Base-by-base conservation (phyloP, 164 flowering plant genomes). In the Sextonia rubra region DNA sequence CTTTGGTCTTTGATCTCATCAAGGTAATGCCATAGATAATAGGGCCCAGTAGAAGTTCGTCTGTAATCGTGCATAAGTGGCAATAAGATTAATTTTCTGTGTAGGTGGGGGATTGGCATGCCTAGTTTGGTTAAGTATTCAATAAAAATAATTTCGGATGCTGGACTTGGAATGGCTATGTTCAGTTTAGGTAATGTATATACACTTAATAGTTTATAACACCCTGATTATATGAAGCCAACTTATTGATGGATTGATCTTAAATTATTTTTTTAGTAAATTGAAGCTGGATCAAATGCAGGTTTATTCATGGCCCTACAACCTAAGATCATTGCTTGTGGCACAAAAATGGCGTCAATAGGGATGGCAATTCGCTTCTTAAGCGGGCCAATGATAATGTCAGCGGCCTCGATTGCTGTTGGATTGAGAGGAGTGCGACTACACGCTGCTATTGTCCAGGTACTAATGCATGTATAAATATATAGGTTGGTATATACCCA, bases 221-320 rank as follows among this genome's bases (percentile, higher is more conserved):
- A 9, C 11, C 44, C 1, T 37, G 11, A 7, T 37, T 58, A 58
- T n/a, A 0, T 22, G 8, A 58, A 6, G 4, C n/a, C 22, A 22
- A 58, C 23, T 6, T 2, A 22, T n/a, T 9, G 4, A 17, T 58
- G 61, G 61, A 58, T 58, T 58, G 61, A 7, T 8, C 23, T 18
- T 58, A 18, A 8, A 22, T 52, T 52, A 52, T 17, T 2, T 52
- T 15, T 52, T 5, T 52, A 0, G n/a, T 52, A 52, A 11, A 11
- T 14, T 69, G 22, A 64, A 7, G n/a, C 6, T 25, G 20, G 12
- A 72, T 49, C 22, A 29, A 69, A 72, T 66, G 76, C 80, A 89
- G 93, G 93, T 26, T 32, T 89, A 76, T 89, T 89, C 84, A 89
- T 89, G 91, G 93, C 93, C 2, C 86, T 86, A 29, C 91, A 89